Evolutionary conservation across 805 yeast genomes (phyloP), one percentile per base, ranked within the genome.

Genomic region (Pichia exigua): DNA sequence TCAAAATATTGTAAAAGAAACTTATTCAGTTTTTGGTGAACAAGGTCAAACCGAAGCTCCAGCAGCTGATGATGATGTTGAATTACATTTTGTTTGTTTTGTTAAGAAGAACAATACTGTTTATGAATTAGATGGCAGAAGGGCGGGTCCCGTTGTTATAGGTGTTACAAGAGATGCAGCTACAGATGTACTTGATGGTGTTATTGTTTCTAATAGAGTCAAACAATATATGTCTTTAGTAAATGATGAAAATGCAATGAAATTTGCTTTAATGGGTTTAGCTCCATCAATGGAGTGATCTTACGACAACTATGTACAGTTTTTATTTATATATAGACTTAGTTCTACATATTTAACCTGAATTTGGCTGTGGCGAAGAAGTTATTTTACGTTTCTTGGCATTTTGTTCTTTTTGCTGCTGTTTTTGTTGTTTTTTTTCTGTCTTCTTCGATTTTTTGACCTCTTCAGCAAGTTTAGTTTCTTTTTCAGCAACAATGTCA

Each of bases 121-220:
- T 21, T 87, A 80, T 61, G 98, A 92, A 67, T 73, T 92, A 38
- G 99, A 92, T 63, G 99, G 99, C 1, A 76, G 98, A 57, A 74
- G 95, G 57, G 67, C 67, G 38, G 94, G 96, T 0, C 89, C 96
- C 0, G 73, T 83, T 38, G 80, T 77, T 53, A 68, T 89, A 42
- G 70, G 68, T 4, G 17, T 32, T 17, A 21, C 20, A 1, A 21
- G 38, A 8, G 22, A 21, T 40, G 17, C 11, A 12, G 42, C 26
- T n/a, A 55, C 60, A 1, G 83, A 83, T 58, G 73, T 87, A 35
- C 54, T 87, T n/a, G 72, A 74, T 28, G 82, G 81, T 42, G 67
- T 73, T 2, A 61, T 66, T 10, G 70, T 91, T 8, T 60, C 71
- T 12, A 67, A 73, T 4, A 78, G 85, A 58, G 80, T 92, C 45